Evolutionary conservation across 2,329 filamentous ascomycete genomes (phyloP).

Genomic region (Fusarium sp.): DNA sequence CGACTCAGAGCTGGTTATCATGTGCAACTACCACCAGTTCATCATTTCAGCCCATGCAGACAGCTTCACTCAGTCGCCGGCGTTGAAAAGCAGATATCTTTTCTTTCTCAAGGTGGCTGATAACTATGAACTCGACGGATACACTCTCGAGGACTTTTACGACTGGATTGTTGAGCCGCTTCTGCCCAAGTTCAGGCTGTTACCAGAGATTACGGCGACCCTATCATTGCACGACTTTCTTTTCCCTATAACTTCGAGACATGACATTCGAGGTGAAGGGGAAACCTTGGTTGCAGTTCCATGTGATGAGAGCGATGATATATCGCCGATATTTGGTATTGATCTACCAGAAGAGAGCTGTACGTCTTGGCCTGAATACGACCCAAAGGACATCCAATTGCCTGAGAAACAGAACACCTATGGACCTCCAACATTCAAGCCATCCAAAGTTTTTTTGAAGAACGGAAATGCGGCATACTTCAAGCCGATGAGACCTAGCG

Average conservation of each 20-base stretch:
- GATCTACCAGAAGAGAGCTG: neutral
- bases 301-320: accelerated
- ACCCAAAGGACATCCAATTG: accelerated
- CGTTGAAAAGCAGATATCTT: neutral
- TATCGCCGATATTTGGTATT: accelerated
- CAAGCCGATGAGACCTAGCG: neutral
- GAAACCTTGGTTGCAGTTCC: accelerated
- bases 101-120: neutral
- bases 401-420: accelerated
- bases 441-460: neutral
- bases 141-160: neutral
- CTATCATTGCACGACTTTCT: neutral
- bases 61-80: neutral
- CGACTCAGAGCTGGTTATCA: neutral
- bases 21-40: neutral
- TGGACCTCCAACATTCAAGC: neutral
- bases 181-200: accelerated
- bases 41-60: neutral
- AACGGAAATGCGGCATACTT: accelerated
- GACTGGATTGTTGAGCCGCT: neutral
- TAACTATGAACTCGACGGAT: neutral
- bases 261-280: neutral
- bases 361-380: neutral
- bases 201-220: neutral
- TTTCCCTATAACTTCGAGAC: neutral